Evolutionary conservation across 2,329 filamentous ascomycete genomes (phyloP).

Genomic region (Colletotrichum trifolii): DNA sequence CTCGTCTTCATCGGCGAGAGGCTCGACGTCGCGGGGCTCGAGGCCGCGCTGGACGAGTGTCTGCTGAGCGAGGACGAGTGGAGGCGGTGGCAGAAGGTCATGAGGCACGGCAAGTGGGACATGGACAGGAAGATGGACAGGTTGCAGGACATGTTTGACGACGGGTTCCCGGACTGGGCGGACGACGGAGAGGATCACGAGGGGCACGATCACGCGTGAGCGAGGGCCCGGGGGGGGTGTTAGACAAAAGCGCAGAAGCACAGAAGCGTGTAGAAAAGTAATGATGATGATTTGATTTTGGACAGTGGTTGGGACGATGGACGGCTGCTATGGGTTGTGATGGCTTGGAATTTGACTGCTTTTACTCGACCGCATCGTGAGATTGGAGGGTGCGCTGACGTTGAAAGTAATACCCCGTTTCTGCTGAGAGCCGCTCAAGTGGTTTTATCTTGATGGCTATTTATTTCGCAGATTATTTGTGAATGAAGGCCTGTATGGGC

Average conservation of each 20-base stretch:
- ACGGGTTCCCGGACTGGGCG: constrained; percentile 69
- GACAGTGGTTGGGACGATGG: no score
- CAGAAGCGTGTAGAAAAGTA: neutral
- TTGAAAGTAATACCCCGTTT: no score
- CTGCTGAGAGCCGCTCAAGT: no score
- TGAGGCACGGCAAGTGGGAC: constrained; percentile 53
- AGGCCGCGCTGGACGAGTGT: constrained; percentile 67
- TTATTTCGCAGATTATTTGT: no score
- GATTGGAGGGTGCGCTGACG: no score
- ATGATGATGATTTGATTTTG: no score
- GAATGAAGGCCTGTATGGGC: no score
- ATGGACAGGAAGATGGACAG: constrained; percentile 56
- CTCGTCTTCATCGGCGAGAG: constrained; percentile 79
- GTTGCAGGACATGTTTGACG: constrained; percentile 64
- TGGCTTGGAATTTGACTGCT: no score
- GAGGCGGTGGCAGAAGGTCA: constrained; percentile 62
- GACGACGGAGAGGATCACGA: constrained; percentile 50
- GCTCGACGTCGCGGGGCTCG: constrained; percentile 64
- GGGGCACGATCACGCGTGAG: constrained; percentile 41
- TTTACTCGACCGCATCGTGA: no score
- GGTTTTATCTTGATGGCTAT: no score
- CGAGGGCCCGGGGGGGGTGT: neutral
- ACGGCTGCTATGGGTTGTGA: no score
- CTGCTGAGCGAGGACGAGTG: constrained; percentile 71
- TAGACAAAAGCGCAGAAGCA: neutral